These are phyloP conservation scores for Atalantia buxifolia DNA, from an alignment of 345 rosid species.

Conservation along the genomic window DNA sequence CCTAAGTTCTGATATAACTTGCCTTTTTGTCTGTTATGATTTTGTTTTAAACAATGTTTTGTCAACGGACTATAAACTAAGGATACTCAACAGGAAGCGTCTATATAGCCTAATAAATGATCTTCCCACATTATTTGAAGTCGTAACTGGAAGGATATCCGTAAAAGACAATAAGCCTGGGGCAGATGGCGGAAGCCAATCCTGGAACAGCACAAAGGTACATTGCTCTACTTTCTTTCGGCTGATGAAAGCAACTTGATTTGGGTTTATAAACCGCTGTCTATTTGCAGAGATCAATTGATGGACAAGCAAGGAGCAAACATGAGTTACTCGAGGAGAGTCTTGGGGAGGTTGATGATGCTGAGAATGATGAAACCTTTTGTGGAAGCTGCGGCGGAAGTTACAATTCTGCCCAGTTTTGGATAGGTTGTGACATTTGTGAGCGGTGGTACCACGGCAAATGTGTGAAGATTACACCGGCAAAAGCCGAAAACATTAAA, in stretches of 20 bases:
- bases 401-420: conserved; percentile 74
- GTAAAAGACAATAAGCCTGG: conserved; percentile 56
- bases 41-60: background rate
- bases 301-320: conserved; percentile 59
- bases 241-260: background rate
- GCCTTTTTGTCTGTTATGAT: background rate
- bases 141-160: conserved; percentile 56
- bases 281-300: conserved; percentile 57
- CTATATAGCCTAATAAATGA: conserved; percentile 73
- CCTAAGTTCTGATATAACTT: background rate
- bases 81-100: conserved; percentile 47
- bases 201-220: conserved; percentile 73
- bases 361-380: conserved; percentile 72
- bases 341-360: conserved; percentile 74
- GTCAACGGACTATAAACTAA: background rate
- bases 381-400: conserved; percentile 89
- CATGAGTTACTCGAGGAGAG: conserved; percentile 52
- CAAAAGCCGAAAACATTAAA: conserved; percentile 79
- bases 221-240: background rate
- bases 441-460: conserved; percentile 94
- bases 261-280: background rate
- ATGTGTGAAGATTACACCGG: conserved; percentile 84
- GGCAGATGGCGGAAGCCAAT: conserved; percentile 67
- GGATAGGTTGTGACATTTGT: conserved; percentile 85
- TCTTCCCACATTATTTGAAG: conserved; percentile 68